These are phyloP conservation scores for Solanum clarkiae DNA, from an alignment of 257 asterid genomes.

Conservation along the genomic window DNA sequence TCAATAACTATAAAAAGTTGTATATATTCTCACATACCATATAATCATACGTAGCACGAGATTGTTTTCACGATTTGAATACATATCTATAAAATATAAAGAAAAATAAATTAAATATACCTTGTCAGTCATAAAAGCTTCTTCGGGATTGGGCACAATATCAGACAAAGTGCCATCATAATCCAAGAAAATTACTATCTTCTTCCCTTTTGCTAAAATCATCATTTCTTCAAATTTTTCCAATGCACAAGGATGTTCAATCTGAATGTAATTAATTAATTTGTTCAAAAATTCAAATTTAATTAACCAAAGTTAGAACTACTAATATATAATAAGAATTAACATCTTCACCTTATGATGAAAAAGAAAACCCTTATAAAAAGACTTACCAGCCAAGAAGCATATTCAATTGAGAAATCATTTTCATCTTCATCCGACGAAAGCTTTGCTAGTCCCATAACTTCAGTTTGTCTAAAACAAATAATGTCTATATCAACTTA, in stretches of 20 bases:
- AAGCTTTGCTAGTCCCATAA: background rate
- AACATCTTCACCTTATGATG: background rate
- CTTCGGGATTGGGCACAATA: background rate
- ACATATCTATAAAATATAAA: too few relatives aligned
- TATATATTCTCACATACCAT: too few relatives aligned
- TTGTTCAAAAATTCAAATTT: background rate
- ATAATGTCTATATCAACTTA: too few relatives aligned
- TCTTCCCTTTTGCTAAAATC: background rate
- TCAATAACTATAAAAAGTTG: too few relatives aligned
- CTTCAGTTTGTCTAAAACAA: background rate
- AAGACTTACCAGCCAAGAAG: background rate
- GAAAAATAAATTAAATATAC: background rate
- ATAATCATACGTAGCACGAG: too few relatives aligned
- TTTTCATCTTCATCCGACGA: background rate
- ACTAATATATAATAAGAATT: background rate
- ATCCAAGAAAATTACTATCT: background rate
- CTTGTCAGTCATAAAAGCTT: background rate
- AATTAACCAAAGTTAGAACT: background rate
- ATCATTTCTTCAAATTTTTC: background rate
- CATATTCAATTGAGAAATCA: background rate
- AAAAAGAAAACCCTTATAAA: too few relatives aligned
- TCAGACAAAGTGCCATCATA: constrained; percentile 1
- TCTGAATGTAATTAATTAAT: background rate
- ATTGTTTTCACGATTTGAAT: too few relatives aligned
- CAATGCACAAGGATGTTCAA: background rate